A percentile compares a stretch with the other conserved stretches of the same genome.
phyloP scores from a whole-genome alignment of 108 stramenopile species.

The Fistulifera solaris region DNA sequence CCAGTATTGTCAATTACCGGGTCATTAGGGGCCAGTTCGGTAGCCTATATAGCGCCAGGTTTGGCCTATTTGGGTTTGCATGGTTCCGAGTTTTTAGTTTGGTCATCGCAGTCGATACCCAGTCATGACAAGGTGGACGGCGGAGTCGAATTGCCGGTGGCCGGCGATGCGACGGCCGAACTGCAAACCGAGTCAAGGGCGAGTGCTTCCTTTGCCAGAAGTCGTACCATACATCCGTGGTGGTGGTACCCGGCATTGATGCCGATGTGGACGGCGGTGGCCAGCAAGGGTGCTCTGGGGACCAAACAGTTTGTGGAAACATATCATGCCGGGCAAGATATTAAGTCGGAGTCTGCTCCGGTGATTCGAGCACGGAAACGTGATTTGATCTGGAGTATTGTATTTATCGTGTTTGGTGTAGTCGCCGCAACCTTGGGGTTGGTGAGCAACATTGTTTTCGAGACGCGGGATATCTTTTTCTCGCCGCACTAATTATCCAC shows the following conservation, averaged over 20 bases:
- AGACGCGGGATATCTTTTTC: too few species aligned
- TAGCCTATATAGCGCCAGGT: slow-evolving; percentile 72
- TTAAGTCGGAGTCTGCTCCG: slow-evolving; percentile 8
- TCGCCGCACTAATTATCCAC: too few species aligned
- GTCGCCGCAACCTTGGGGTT: slow-evolving; percentile 56
- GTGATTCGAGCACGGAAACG: slow-evolving; percentile 28
- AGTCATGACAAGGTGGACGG: slow-evolving; percentile 4
- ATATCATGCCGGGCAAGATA: slow-evolving; percentile 4
- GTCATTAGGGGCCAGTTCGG: slow-evolving; percentile 55
- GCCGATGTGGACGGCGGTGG: slow-evolving; percentile 30
- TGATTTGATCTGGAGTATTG: slow-evolving; percentile 46
- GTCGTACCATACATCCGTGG: slow-evolving; percentile 28
- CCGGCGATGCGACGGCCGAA: slow-evolving; percentile 45
- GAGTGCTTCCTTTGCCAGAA: not conserved
- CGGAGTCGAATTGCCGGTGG: slow-evolving; percentile 50
- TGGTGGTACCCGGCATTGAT: slow-evolving; percentile 31
- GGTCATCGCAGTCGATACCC: slow-evolving; percentile 8
- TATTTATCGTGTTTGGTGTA: slow-evolving; percentile 65
- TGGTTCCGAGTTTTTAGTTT: slow-evolving; percentile 52
- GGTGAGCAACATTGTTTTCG: slow-evolving; percentile 35
- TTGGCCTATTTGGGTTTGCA: slow-evolving; percentile 65
- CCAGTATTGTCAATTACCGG: slow-evolving; percentile 75
- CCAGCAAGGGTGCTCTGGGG: slow-evolving; percentile 18
- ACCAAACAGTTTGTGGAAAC: slow-evolving; percentile 19
- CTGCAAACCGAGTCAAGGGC: not conserved